Evolutionary conservation across 23 red algal species (phyloP).

Genomic region (Pyropia haitanensis): DNA sequence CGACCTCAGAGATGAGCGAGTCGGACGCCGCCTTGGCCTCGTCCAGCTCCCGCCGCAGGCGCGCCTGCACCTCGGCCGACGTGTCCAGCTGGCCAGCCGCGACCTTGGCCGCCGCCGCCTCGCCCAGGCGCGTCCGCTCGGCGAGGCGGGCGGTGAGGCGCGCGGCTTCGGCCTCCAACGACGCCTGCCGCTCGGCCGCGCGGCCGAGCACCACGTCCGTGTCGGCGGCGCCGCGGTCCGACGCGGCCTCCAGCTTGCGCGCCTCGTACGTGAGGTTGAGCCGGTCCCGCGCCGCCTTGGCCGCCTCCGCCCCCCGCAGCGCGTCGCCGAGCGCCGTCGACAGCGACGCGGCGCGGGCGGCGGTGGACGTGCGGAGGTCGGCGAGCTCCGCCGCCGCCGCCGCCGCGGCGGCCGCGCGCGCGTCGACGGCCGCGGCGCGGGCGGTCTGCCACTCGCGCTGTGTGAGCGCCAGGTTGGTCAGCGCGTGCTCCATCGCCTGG

Average conservation of each 20-base stretch:
- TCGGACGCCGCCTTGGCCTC: slow-evolving; percentile 37
- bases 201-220: too few relatives aligned
- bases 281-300: slow-evolving; percentile 52
- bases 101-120: too few relatives aligned
- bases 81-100: too few relatives aligned
- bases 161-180: too few relatives aligned
- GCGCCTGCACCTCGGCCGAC: too few relatives aligned
- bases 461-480: slow-evolving; percentile 47
- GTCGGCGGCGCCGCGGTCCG: too few relatives aligned
- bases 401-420: slow-evolving; percentile 25
- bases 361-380: slow-evolving; percentile 17
- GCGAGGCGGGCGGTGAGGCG: too few relatives aligned
- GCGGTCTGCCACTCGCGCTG: slow-evolving; percentile 33
- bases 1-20: slow-evolving; percentile 78
- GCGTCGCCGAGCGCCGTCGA: slow-evolving; percentile 36
- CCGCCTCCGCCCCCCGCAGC: slow-evolving; percentile 40
- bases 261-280: slow-evolving; percentile 69
- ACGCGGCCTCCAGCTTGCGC: slow-evolving; percentile 47
- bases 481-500: slow-evolving; percentile 52
- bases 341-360: slow-evolving; percentile 27
- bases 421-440: slow-evolving; percentile 19
- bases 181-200: too few relatives aligned
- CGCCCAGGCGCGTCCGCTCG: too few relatives aligned
- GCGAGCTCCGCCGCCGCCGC: slow-evolving; percentile 17
- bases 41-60: slow-evolving; percentile 16